These are phyloP conservation scores for Myxozyma nipponensis DNA, from an alignment of 805 yeast genomes.

Conservation along the genomic window DNA sequence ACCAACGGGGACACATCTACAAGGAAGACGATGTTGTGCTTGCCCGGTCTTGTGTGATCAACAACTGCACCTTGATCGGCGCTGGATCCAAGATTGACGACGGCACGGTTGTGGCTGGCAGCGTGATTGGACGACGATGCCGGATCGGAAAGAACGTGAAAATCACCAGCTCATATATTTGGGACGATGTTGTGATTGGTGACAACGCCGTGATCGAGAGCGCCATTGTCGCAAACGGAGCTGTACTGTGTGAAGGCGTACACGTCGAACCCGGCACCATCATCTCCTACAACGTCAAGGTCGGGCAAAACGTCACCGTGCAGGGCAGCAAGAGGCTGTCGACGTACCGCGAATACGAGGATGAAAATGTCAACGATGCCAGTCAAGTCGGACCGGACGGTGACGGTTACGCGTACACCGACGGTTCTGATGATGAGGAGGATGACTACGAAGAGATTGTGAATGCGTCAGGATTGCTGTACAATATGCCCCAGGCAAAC, in stretches of 20 bases:
- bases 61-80: constrained; percentile 79
- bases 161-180: constrained; percentile 73
- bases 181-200: constrained; percentile 76
- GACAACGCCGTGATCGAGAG: constrained; percentile 57
- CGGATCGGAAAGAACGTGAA: constrained; percentile 72
- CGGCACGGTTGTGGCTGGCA: constrained; percentile 57
- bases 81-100: constrained; percentile 72
- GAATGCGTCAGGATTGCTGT: constrained; percentile 26
- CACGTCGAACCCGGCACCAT: constrained; percentile 66
- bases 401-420: constrained; percentile 33
- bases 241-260: constrained; percentile 52
- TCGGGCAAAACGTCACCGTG: constrained; percentile 19
- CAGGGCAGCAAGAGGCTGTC: constrained; percentile 17
- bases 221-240: constrained; percentile 67
- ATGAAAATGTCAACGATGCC: constrained; percentile 26
- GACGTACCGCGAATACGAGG: constrained; percentile 35
- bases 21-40: constrained; percentile 84
- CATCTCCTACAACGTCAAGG: constrained; percentile 66
- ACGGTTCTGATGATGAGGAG: constrained; percentile 51
- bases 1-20: constrained; percentile 81
- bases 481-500: constrained; percentile 21
- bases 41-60: constrained; percentile 88
- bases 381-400: constrained; percentile 43
- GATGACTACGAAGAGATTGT: constrained; percentile 35
- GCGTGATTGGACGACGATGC: constrained; percentile 84